Percentiles rank a stretch among this genome's conserved stretches.
These are phyloP conservation scores for Calocera viscosa DNA, from an alignment of 768 basidiomycete species.

Conservation along the genomic window DNA sequence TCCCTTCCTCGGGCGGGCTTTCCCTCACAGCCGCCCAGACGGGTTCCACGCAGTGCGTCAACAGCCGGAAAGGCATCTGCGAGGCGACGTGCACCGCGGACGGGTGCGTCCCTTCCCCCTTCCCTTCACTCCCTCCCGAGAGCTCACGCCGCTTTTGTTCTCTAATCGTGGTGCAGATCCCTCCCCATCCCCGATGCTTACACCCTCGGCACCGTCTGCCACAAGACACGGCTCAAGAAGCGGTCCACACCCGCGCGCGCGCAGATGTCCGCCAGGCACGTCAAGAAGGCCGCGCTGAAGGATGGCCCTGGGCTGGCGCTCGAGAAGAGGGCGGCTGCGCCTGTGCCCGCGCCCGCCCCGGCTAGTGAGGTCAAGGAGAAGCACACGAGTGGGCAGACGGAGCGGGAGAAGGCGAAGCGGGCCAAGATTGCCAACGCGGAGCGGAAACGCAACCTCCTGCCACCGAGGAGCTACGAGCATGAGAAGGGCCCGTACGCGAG, in stretches of 20 bases:
- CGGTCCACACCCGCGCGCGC: not conserved
- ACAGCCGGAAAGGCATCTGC: not conserved
- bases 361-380: not conserved
- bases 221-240: not conserved
- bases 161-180: too few relatives aligned
- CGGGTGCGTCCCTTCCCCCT: not conserved
- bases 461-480: not conserved
- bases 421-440: not conserved
- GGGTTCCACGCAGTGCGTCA: not conserved
- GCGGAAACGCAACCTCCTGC: not conserved
- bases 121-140: not conserved
- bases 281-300: not conserved
- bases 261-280: not conserved
- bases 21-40: not conserved
- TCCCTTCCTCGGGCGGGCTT: not conserved
- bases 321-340: not conserved
- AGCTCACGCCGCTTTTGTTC: not conserved
- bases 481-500: slow-evolving; percentile 1
- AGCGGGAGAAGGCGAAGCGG: not conserved
- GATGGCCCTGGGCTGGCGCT: not conserved
- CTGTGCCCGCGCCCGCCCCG: not conserved
- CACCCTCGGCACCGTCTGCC: not conserved
- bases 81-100: not conserved
- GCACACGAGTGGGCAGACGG: not conserved
- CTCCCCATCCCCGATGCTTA: slow-evolving; percentile 2